These are phyloP conservation scores for Eragrostis nindensis DNA, from an alignment of 176 grass and related monocot species.

Conservation along the genomic window DNA sequence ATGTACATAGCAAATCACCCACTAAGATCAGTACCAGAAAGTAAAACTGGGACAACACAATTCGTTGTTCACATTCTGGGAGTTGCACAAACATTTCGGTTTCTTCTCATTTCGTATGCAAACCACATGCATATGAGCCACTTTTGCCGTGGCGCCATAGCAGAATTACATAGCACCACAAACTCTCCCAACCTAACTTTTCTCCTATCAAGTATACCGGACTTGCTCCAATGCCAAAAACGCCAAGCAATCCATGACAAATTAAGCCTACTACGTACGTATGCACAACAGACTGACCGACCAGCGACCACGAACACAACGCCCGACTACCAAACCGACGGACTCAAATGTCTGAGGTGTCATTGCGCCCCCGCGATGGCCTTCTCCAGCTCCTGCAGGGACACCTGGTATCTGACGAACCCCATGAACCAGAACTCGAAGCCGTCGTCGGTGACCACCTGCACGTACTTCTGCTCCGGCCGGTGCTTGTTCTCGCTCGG, in stretches of 20 bases:
- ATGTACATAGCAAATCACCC: not conserved
- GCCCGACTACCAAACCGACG: not conserved
- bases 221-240: constrained; percentile 59
- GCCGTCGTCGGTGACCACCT: constrained; percentile 70
- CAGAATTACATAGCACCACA: constrained; percentile 35
- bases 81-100: constrained; percentile 32
- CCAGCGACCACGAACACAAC: not conserved
- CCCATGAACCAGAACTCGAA: constrained; percentile 99
- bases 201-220: constrained; percentile 46
- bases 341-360: constrained; percentile 16
- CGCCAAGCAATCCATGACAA: constrained; percentile 48
- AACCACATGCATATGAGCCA: not conserved
- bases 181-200: constrained; percentile 22
- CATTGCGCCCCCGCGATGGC: constrained; percentile 60
- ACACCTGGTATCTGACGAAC: constrained; percentile 65
- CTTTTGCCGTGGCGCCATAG: constrained; percentile 32
- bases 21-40: not conserved
- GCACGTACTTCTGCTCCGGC: constrained; percentile 81
- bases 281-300: constrained; percentile 36
- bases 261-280: constrained; percentile 32
- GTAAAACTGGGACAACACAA: not conserved
- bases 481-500: constrained; percentile 61
- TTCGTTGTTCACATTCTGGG: not conserved
- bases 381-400: constrained; percentile 57
- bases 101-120: constrained; percentile 26